Evolutionary conservation across 352 stramenopile species (phyloP).

Genomic region (Phytophthora sojae): DNA sequence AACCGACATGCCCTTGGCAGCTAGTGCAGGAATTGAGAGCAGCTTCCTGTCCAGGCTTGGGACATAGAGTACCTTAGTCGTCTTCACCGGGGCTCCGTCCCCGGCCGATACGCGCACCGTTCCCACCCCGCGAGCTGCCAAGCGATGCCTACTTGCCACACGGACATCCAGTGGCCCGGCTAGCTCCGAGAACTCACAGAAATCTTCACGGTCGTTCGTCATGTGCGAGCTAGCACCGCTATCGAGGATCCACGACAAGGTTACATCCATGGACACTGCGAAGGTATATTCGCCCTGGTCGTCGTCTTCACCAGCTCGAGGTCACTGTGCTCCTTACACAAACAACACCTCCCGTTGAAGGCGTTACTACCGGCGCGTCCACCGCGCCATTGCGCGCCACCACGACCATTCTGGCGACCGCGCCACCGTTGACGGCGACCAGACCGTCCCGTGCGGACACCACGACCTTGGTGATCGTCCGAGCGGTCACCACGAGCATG

Average conservation of each 20-base stretch:
- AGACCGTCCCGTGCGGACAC: not conserved
- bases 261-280: not conserved
- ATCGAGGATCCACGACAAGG: slow-evolving; percentile 17
- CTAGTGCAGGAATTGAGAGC: slow-evolving; percentile 22
- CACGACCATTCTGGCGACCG: not conserved
- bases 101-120: slow-evolving; percentile 9
- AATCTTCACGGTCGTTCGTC: slow-evolving; percentile 17
- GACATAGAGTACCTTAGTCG: slow-evolving; percentile 10
- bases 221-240: slow-evolving; percentile 38
- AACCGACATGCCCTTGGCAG: slow-evolving; percentile 6
- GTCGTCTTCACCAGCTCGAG: not conserved
- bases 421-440: not conserved
- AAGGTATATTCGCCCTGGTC: slow-evolving; percentile 2
- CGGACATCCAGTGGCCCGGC: slow-evolving; percentile 2
- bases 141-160: slow-evolving; percentile 12
- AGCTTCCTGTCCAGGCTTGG: slow-evolving; percentile 20
- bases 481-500: not conserved
- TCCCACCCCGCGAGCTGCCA: slow-evolving; percentile 22
- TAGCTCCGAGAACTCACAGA: slow-evolving; percentile 13
- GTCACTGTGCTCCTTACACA: slow-evolving; percentile 21
- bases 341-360: slow-evolving; percentile 13
- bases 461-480: not conserved
- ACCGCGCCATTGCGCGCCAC: not conserved
- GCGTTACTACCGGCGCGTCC: not conserved
- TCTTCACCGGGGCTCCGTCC: slow-evolving; percentile 13